These are phyloP conservation scores for Phytophthora parvispora DNA, from an alignment of 352 stramenopile species.

Conservation along the genomic window DNA sequence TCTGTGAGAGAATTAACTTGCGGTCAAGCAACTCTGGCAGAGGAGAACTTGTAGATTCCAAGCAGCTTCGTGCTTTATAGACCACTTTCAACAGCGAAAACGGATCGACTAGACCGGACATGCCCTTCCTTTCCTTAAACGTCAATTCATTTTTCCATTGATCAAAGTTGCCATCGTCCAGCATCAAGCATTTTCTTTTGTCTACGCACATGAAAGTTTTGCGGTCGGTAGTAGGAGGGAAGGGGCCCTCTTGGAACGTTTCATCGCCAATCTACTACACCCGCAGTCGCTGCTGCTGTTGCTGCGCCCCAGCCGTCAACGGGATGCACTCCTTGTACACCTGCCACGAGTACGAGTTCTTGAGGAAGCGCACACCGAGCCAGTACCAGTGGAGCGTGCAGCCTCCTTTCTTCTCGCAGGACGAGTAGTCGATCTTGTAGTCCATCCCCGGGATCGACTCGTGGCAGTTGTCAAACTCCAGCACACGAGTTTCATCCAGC, in stretches of 20 bases:
- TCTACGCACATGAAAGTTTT: neutral
- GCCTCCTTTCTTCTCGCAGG: neutral
- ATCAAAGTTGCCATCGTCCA: too few relatives aligned
- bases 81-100: too few relatives aligned
- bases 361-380: neutral
- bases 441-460: slow-evolving; percentile 23
- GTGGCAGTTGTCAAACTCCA: slow-evolving; percentile 29
- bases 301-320: neutral
- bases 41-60: too few relatives aligned
- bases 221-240: too few relatives aligned
- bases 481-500: slow-evolving; percentile 18
- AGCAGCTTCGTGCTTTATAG: too few relatives aligned
- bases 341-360: neutral
- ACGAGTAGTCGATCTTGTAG: slow-evolving; percentile 8
- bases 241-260: too few relatives aligned
- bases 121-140: too few relatives aligned
- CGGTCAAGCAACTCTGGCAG: too few relatives aligned
- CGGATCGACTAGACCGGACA: too few relatives aligned
- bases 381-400: slow-evolving; percentile 7
- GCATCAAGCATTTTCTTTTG: neutral
- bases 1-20: too few relatives aligned
- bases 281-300: neutral
- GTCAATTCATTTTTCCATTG: too few relatives aligned
- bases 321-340: slow-evolving; percentile 1
- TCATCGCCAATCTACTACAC: neutral